Conservation (phyloP, 2,329 filamentous ascomycete species). For the Phyllachora maydis region DNA sequence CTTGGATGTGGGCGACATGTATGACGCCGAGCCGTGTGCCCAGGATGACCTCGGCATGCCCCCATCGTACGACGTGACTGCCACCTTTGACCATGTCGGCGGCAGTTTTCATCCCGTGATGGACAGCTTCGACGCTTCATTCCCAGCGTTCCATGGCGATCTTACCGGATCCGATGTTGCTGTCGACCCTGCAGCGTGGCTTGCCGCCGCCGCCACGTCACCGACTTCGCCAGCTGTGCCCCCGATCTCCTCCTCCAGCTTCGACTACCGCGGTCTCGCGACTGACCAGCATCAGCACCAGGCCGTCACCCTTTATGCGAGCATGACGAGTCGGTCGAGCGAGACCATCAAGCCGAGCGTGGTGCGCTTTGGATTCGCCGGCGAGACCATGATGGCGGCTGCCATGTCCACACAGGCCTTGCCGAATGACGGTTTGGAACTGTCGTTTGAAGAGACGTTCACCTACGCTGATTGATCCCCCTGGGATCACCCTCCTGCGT, state of each 20-base stretch:
- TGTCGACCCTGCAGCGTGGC: constrained; percentile 3
- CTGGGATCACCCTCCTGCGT: too few relatives aligned
- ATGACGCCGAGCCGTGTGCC: constrained; percentile 8
- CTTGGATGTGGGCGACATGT: constrained; percentile 7
- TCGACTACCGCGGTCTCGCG: constrained; percentile 4
- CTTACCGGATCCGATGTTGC: constrained; percentile 3
- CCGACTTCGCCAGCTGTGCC: constrained; percentile 3
- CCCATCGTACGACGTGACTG: constrained; percentile 1
- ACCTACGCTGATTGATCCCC: neutral
- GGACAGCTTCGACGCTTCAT: constrained; percentile 3
- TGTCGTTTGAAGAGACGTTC: constrained; percentile 3
- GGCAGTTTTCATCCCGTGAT: constrained; percentile 4
- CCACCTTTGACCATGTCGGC: constrained; percentile 5
- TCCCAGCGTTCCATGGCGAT: constrained; percentile 3
- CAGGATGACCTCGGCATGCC: constrained; percentile 3
- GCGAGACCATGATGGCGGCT: constrained; percentile 1
- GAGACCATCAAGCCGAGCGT: constrained; percentile 7
- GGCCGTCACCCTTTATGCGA: constrained; percentile 4
- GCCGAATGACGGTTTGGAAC: constrained; percentile 5
- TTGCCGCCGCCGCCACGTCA: too few relatives aligned
- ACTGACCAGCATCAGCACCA: constrained; percentile 3
- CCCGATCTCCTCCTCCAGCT: constrained; percentile 9
- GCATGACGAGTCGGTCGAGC: constrained; percentile 7
- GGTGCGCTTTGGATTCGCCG: constrained; percentile 4
- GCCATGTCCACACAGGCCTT: too few relatives aligned